Evolutionary conservation across 257 asterid genomes (phyloP).

Genomic region (Solanum paucissectum): DNA sequence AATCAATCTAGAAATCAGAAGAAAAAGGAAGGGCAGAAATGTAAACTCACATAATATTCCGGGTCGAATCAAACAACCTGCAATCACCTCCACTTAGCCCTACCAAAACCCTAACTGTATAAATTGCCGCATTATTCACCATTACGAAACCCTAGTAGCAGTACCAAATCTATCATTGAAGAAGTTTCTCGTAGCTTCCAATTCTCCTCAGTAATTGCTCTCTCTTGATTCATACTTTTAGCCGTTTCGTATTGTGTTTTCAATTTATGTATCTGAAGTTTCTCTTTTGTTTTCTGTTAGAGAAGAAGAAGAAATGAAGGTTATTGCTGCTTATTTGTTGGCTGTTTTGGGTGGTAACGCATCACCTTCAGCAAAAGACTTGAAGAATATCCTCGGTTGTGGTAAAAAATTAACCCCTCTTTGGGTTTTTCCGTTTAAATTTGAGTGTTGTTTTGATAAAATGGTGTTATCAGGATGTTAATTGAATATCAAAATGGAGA

Average conservation of each 20-base stretch:
- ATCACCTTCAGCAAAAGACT: background rate
- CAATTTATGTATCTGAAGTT: background rate
- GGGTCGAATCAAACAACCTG: background rate
- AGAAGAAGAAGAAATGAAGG: background rate
- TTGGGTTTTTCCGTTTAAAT: background rate
- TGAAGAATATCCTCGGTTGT: background rate
- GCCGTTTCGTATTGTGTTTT: background rate
- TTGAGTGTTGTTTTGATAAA: background rate
- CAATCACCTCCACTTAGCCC: background rate
- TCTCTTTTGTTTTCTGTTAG: background rate
- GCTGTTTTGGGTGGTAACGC: constrained; percentile 7
- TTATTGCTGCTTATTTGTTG: constrained; percentile 4
- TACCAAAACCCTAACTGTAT: background rate
- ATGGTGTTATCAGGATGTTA: background rate
- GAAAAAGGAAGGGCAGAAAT: background rate
- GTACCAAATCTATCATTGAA: background rate
- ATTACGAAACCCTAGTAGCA: background rate
- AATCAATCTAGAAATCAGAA: background rate
- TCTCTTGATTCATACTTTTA: background rate
- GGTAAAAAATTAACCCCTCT: background rate
- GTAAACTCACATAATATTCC: background rate
- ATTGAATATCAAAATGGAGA: background rate
- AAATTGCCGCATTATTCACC: background rate
- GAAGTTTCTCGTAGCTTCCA: background rate
- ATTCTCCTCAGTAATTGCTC: background rate